Percentiles rank a stretch among this genome's conserved stretches.
phyloP scores from a whole-genome alignment of 306 rosid genomes.

The Rubus idaeus region DNA sequence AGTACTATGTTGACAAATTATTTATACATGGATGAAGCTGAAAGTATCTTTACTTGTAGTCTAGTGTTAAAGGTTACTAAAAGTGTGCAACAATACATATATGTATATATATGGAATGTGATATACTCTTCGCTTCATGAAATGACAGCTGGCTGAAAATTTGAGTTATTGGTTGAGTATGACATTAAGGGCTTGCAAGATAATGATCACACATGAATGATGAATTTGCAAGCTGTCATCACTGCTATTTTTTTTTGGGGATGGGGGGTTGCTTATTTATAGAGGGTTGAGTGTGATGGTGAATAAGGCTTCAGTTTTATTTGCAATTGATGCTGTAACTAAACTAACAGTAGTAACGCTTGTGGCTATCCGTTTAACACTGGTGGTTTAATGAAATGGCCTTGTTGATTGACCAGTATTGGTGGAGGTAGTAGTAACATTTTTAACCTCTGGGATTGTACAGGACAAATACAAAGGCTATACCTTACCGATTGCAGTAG shows the following conservation, averaged over 20 bases:
- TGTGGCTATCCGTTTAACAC: not conserved
- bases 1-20: not conserved
- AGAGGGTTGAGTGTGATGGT: not conserved
- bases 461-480: slow-evolving; percentile 21
- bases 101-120: not conserved
- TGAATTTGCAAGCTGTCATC: too few relatives aligned
- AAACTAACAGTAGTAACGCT: not conserved
- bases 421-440: not conserved
- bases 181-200: not conserved
- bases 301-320: not conserved
- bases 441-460: not conserved
- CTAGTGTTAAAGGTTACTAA: not conserved
- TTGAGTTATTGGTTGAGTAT: too few relatives aligned
- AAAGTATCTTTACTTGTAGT: not conserved
- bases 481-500: slow-evolving; percentile 30
- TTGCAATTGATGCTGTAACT: not conserved
- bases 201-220: not conserved
- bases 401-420: not conserved
- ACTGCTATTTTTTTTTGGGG: not conserved
- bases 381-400: not conserved
- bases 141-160: not conserved
- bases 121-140: not conserved
- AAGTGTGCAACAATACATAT: not conserved
- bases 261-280: not conserved
- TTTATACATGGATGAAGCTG: not conserved